Evolutionary conservation across 495 filamentous ascomycete genomes (phyloP).

Genomic region (Baudoinia panamericana): DNA sequence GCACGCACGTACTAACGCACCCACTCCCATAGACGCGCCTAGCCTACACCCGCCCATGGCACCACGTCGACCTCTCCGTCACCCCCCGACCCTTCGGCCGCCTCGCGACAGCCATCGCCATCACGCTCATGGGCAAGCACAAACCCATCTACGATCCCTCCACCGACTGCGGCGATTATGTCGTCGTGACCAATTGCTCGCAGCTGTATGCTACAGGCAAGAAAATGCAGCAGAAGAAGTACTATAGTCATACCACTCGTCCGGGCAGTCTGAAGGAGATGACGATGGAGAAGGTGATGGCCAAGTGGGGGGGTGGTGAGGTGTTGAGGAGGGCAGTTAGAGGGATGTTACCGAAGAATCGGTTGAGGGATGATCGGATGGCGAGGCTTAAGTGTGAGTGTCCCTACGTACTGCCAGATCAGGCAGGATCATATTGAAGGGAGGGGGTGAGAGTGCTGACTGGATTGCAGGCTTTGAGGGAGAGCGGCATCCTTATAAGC

Average conservation of each 20-base stretch:
- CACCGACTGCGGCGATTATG: slow-evolving; percentile 98
- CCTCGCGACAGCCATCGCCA: slow-evolving; percentile 79
- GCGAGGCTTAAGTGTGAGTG: slow-evolving; percentile 70
- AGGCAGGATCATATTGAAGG: slow-evolving; percentile 5
- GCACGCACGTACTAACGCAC: not conserved
- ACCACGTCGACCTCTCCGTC: slow-evolving; percentile 64
- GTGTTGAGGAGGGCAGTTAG: slow-evolving; percentile 81
- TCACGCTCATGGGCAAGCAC: slow-evolving; percentile 94
- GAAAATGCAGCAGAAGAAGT: slow-evolving; percentile 85
- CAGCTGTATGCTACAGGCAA: slow-evolving; percentile 78
- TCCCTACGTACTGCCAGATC: slow-evolving; percentile 3
- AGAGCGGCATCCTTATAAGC: slow-evolving; percentile 74
- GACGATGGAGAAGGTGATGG: slow-evolving; percentile 89
- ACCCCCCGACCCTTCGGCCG: slow-evolving; percentile 58
- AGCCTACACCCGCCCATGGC: slow-evolving; percentile 92
- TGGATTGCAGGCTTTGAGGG: slow-evolving; percentile 66
- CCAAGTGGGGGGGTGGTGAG: slow-evolving; percentile 88
- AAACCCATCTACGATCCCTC: slow-evolving; percentile 92
- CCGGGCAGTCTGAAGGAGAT: slow-evolving; percentile 77
- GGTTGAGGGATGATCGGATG: slow-evolving; percentile 70
- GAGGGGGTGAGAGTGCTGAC: not conserved
- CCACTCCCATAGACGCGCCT: slow-evolving; percentile 59
- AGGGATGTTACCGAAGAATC: slow-evolving; percentile 97
- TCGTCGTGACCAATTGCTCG: slow-evolving; percentile 80
- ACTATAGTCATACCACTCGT: slow-evolving; percentile 83